Evolutionary conservation across 768 basidiomycete species (phyloP).

Genomic region (Glaciozyma antarctica): DNA sequence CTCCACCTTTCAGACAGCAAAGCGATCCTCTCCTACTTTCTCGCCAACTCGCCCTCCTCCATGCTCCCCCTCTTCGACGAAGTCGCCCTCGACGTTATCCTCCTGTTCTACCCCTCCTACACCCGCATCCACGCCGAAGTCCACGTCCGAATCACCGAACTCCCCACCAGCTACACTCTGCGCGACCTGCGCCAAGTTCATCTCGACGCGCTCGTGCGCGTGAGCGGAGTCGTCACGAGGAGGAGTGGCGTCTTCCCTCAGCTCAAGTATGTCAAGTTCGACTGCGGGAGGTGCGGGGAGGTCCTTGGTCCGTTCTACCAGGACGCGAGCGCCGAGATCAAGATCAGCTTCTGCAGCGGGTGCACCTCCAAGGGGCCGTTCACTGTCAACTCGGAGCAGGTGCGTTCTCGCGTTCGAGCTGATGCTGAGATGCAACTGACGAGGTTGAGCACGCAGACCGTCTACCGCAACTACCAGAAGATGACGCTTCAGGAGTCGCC

Average conservation of each 20-base stretch:
- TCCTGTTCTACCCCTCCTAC: slow-evolving; percentile 91
- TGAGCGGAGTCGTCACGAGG: slow-evolving; percentile 90
- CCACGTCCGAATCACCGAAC: slow-evolving; percentile 90
- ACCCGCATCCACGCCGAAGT: slow-evolving; percentile 96
- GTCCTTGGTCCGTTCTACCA: slow-evolving; percentile 95
- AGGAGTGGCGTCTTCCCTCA: slow-evolving; percentile 98
- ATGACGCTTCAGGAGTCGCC: slow-evolving; percentile 98
- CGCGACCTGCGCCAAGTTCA: slow-evolving; percentile 87
- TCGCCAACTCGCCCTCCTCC: slow-evolving; percentile 83
- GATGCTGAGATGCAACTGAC: not conserved
- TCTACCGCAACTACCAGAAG: slow-evolving; percentile 97
- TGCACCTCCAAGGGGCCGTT: slow-evolving; percentile 95
- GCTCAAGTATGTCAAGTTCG: slow-evolving; percentile 97
- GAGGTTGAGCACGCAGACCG: slow-evolving; percentile 53
- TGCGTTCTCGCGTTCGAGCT: slow-evolving; percentile 38
- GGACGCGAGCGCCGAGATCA: slow-evolving; percentile 87
- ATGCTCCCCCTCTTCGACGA: slow-evolving; percentile 94
- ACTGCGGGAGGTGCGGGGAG: slow-evolving; percentile 89
- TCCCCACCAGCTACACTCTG: slow-evolving; percentile 78
- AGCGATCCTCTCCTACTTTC: slow-evolving; percentile 91
- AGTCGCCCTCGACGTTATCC: slow-evolving; percentile 84
- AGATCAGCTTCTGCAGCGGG: slow-evolving; percentile 83
- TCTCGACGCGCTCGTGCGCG: slow-evolving; percentile 88
- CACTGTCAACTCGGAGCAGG: slow-evolving; percentile 91
- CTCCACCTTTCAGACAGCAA: slow-evolving; percentile 86